Conservation (phyloP, 768 basidiomycete species). For the Hypsizygus marmoreus region DNA sequence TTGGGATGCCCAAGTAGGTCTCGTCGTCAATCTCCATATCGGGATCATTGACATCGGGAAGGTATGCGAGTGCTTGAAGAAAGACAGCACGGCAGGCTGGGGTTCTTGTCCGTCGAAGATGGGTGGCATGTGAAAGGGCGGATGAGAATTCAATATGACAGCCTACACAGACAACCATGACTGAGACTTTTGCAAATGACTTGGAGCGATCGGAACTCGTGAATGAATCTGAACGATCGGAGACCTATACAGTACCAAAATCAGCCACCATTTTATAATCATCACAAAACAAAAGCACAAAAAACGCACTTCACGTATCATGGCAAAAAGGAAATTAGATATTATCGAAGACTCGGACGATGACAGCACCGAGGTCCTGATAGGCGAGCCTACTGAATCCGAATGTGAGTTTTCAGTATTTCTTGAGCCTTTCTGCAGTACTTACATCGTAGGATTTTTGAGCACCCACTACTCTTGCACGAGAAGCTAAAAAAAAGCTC, state of each 20-base stretch:
- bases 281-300: not conserved
- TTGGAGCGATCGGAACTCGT: not conserved
- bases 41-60: constrained; percentile 1
- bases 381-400: not conserved
- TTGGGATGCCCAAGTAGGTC: not conserved
- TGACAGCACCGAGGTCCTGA: not conserved
- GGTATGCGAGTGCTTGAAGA: constrained; percentile 1
- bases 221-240: not conserved
- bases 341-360: not conserved
- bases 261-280: not conserved
- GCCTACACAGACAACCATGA: constrained; percentile 1
- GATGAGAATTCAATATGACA: constrained; percentile 1
- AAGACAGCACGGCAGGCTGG: constrained; percentile 1
- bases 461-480: not conserved
- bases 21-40: not conserved
- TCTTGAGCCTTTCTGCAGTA: no score
- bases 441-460: not conserved
- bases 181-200: no score
- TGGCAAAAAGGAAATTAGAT: constrained; percentile 1
- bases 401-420: not conserved
- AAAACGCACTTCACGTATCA: not conserved
- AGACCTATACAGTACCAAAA: not conserved
- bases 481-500: constrained; percentile 1
- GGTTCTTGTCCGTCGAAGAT: not conserved
- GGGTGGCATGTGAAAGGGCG: not conserved